Evolutionary conservation across 2,329 filamentous ascomycete genomes (phyloP), one percentile per base, ranked within the genome.

Genomic region (Sporothrix mexicana): DNA sequence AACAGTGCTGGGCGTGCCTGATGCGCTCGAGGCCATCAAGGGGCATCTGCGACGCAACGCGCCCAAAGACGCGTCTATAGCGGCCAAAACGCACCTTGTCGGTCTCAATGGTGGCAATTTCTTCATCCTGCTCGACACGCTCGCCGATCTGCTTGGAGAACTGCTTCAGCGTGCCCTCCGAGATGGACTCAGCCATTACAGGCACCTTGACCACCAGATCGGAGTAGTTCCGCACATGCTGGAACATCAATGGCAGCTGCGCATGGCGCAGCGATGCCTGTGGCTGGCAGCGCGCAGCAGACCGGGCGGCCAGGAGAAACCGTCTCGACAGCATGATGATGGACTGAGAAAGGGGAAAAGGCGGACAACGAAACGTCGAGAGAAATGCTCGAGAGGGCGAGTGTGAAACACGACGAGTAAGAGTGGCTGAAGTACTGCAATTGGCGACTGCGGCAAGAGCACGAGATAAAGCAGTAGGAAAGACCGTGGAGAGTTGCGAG

Each of bases 151-250:
- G 82, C 82, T 98, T 98, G 79, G 90, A 92, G 86, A 95, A 98
- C 81, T 97, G 94, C 85, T 97, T 98, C 79, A 99, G 83, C 25
- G 96, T 99, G 74, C 96, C 96, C 83, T 99, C 96, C 61, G 94
- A 97, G 82, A 99, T 98, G 68, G 96, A 98, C 84, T 99, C 96
- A 76, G 96, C 96, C 96, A 99, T 98, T 81, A 96, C 90, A 47
- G 96, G 96, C 77, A 98, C 96, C 85, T 98, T 95, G 82, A 99
- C 90, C 76, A 95, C 84, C 77, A 89, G 91, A 80, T 97, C 94
- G 81, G 95, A 95, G 79, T 91, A 91, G 76, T 78, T 86, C 77
- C 89, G 87, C 70, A 88, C 85, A 78, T 90, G 88, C 79, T 84
- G 81, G 80, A 88, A 85, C 79, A 88, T 84, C 47, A 83, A 76